Conservation (phyloP, 306 rosid genomes). For the Prunus armeniaca region DNA sequence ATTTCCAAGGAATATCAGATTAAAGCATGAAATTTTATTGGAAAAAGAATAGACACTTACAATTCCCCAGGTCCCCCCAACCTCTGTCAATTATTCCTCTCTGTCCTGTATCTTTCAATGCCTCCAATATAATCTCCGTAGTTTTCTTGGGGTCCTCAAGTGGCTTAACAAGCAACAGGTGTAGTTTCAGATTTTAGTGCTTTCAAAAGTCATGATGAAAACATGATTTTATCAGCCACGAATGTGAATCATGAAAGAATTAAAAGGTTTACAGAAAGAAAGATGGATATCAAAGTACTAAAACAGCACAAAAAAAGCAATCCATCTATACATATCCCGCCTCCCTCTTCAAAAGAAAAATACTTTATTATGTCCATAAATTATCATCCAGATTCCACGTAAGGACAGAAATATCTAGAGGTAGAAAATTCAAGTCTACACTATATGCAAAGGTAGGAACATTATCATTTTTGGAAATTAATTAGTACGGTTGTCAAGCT, state of each 20-base stretch:
- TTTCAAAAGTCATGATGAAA: constrained; percentile 10
- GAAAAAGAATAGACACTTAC: constrained; percentile 42
- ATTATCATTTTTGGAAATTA: background rate
- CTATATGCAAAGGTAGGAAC: background rate
- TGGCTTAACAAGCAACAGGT: constrained; percentile 55
- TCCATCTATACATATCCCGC: background rate
- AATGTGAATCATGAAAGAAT: background rate
- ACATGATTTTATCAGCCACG: background rate
- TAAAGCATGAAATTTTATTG: background rate
- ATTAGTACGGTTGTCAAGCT: background rate
- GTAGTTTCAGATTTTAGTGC: constrained; percentile 5
- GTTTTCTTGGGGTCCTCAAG: constrained; percentile 78
- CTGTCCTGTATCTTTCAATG: constrained; percentile 71
- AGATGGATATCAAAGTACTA: background rate
- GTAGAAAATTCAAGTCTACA: background rate
- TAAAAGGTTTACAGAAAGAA: background rate
- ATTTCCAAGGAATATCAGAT: background rate
- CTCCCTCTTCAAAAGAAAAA: background rate
- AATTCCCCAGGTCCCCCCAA: constrained; percentile 88
- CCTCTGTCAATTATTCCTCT: constrained; percentile 92
- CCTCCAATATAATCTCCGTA: constrained; percentile 71
- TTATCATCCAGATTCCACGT: background rate
- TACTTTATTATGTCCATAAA: background rate
- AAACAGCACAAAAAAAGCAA: background rate
- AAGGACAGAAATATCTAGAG: background rate